Base-by-base conservation (phyloP, 768 basidiomycete genomes). In the Xerocomellus intermedius region DNA sequence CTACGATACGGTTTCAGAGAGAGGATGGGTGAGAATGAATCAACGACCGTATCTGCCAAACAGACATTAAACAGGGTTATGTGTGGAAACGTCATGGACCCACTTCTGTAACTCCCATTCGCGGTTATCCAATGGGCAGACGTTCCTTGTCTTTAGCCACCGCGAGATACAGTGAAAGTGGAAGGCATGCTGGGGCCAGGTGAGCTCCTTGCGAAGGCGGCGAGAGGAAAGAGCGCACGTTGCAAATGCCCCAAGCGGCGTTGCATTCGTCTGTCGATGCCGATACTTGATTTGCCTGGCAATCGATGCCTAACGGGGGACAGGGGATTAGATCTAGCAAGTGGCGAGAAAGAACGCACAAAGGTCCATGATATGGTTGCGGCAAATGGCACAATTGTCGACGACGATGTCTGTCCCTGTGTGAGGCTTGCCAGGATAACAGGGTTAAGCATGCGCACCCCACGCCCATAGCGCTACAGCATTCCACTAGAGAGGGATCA, bases 321-420 rank as follows among this genome's bases (percentile, higher is more conserved):
- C 52, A 54, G 32, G 38, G 19, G 38, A 53, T 50, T 21, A 62
- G 47, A 44, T 50, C 7, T 32, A 42, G 30, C 42, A 35, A 28
- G 48, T 35, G 9, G 32, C 4, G 30, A 48, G 47, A 38, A 16
- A 37, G 38, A 12, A 76, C 90, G 65, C 64, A 98, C 97, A 99
- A 42, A 98, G 87, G 73, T 99, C 97, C 97, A 99, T 99, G 77
- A 99, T 98, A 69, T 99, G 96, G 72, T 98, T 98, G 73, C 94
- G 86, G 81, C 97, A 99, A 77, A 99, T 99, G 48, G 97, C 97
- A 66, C 97, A 98, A 75, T 98, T 99, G 75, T 98, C 96, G 54
- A 98, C 96, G 56, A 97, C 94, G 67, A 98, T 98, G 71, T 98
- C 95, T 96, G 58, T 42, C 48, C 9, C 1, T 35, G 49, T 21